Evolutionary conservation across 148 eudicot genomes (phyloP), one percentile per base, ranked within the genome.

Genomic region (Linanthus parryae): DNA sequence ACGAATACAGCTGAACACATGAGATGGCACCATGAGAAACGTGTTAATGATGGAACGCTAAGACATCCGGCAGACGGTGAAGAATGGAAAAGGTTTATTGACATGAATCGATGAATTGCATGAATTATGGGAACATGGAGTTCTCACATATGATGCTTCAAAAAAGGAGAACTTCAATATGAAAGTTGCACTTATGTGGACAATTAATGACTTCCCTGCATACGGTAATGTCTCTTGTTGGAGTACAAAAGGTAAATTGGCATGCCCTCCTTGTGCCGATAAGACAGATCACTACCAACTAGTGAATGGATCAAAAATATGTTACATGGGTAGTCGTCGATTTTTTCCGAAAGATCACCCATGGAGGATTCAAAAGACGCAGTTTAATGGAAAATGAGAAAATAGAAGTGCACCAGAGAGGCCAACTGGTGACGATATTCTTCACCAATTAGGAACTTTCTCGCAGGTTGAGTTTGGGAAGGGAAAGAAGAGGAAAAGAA

Each of bases 31-130:
- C 14, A 39, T 7, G 44, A 39, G 14, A 39, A 39, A 14, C 44
- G 15, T 39, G 44, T 3, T 14, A 8, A 39, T 39, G 44, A 39
- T 14, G 7, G 15, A 5, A 39, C 17, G 17, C 15, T 39, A 39
- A 39, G 44, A 19, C 44, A 39, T 14, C 44, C 44, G 6, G 44
- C 44, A 5, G 44, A 39, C n/a, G n/a, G n/a, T n/a, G n/a, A n/a
- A n/a, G n/a, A n/a, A n/a, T n/a, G n/a, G n/a, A n/a, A n/a, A n/a
- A n/a, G n/a, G n/a, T n/a, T n/a, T n/a, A n/a, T n/a, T n/a, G n/a
- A n/a, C n/a, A n/a, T n/a, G n/a, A n/a, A 31, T 31, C 35, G 35
- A 5, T 31, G 35, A 31, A 31, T 11, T 31, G 11, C 35, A 31
- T 31, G 11, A 5, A 11, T 5, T 31, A 11, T 31, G 35, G 35